These are phyloP conservation scores for Rosa multiflora DNA, from an alignment of 306 rosid genomes.

Conservation along the genomic window DNA sequence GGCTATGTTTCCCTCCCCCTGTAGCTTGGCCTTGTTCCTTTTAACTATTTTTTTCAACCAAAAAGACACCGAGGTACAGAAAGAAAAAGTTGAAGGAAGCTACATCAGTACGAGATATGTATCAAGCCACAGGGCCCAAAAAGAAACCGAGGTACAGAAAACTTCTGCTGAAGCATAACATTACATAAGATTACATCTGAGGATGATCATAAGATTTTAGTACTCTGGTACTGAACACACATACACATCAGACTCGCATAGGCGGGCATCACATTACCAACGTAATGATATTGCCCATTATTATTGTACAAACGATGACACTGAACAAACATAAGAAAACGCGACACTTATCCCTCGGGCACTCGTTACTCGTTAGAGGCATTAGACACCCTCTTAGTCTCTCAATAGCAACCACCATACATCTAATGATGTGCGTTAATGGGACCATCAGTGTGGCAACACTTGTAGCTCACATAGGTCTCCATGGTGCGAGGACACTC, in stretches of 20 bases:
- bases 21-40: not conserved
- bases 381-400: not conserved
- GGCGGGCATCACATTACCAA: not conserved
- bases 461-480: conserved; percentile 54
- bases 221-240: not conserved
- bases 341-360: not conserved
- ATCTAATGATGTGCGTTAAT: conserved; percentile 11
- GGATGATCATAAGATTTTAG: not conserved
- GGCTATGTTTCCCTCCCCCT: not conserved
- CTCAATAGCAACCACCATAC: not conserved
- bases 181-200: not conserved
- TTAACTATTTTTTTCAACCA: not conserved
- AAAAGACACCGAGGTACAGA: too few species aligned
- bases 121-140: not conserved
- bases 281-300: not conserved
- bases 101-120: not conserved
- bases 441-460: conserved; percentile 47
- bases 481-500: conserved; percentile 64
- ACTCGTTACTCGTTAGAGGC: not conserved
- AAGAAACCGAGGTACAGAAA: not conserved
- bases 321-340: not conserved
- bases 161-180: not conserved
- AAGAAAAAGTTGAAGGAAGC: not conserved
- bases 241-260: not conserved
- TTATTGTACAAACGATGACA: not conserved